Evolutionary conservation across 192 early-diverging fungal genomes (phyloP).

Genomic region (Pecoramyces ruminantium): DNA sequence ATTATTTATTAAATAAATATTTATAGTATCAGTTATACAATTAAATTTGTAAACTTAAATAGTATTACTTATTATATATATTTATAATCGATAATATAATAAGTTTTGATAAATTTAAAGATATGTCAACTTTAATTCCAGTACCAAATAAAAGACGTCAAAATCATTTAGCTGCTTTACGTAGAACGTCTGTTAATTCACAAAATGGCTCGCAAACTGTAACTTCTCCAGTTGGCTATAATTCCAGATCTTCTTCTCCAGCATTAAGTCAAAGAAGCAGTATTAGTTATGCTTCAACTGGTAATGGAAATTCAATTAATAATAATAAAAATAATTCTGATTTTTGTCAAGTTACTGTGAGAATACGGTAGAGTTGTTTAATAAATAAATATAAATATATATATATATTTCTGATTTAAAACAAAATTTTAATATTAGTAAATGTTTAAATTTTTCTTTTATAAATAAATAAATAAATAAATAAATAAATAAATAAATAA

Average conservation of each 20-base stretch:
- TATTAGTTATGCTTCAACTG: not conserved
- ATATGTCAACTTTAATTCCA: not conserved
- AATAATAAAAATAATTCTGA: not conserved
- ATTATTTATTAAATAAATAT: too few species aligned
- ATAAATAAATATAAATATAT: too few species aligned
- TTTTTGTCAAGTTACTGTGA: not conserved
- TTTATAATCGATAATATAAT: too few species aligned
- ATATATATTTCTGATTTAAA: too few species aligned
- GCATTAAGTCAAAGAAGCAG: not conserved
- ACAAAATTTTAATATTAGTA: too few species aligned
- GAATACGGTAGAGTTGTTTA: not conserved
- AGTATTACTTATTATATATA: too few species aligned
- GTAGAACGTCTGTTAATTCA: not conserved
- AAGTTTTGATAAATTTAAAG: too few species aligned
- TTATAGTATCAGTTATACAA: too few species aligned
- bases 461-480: too few species aligned
- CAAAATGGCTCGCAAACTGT: not conserved
- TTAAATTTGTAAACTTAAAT: too few species aligned
- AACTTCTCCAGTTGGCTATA: not conserved
- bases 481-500: too few species aligned
- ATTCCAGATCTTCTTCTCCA: not conserved
- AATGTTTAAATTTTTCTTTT: too few species aligned
- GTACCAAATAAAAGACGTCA: not conserved
- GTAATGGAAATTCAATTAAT: not conserved
- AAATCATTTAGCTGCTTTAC: not conserved